phyloP scores from a whole-genome alignment of 805 yeast genomes.

The Jamesozyma gamospora region DNA sequence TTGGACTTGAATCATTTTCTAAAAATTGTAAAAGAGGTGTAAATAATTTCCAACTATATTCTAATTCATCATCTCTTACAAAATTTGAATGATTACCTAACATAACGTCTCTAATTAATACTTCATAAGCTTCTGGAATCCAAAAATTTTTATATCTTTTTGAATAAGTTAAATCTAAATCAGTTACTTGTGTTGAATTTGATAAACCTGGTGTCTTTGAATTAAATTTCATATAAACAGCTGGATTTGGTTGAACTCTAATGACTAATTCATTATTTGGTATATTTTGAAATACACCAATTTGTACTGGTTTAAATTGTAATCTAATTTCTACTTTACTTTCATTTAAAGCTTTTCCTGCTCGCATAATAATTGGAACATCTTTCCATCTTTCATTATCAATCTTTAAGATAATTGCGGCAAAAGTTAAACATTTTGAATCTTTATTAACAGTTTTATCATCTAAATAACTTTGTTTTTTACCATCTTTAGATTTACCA shows the following conservation, averaged over 20 bases:
- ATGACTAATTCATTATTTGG: slow-evolving; percentile 90
- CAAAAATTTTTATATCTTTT: slow-evolving; percentile 76
- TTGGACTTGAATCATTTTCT: slow-evolving; percentile 61
- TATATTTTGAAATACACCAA: slow-evolving; percentile 70
- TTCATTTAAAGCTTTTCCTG: slow-evolving; percentile 94
- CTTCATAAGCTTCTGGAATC: slow-evolving; percentile 97
- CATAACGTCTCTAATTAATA: slow-evolving; percentile 81
- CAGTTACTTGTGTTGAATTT: slow-evolving; percentile 73
- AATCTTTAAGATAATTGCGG: slow-evolving; percentile 71
- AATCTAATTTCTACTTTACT: slow-evolving; percentile 91
- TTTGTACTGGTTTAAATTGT: slow-evolving; percentile 79
- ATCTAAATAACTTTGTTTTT: slow-evolving; percentile 83
- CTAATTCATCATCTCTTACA: slow-evolving; percentile 96
- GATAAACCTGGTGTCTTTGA: slow-evolving; percentile 89
- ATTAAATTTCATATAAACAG: slow-evolving; percentile 86
- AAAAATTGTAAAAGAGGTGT: slow-evolving; percentile 80
- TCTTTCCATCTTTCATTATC: slow-evolving; percentile 97
- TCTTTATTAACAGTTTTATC: slow-evolving; percentile 78
- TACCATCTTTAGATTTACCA: slow-evolving; percentile 70
- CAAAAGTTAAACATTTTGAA: slow-evolving; percentile 86
- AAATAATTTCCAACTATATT: slow-evolving; percentile 83
- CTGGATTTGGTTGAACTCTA: slow-evolving; percentile 90
- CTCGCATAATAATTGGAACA: slow-evolving; percentile 90
- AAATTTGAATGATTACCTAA: slow-evolving; percentile 94
- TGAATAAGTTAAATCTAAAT: slow-evolving; percentile 79